These are phyloP conservation scores for Mycena kentingensis DNA, from an alignment of 768 basidiomycete genomes.

Conservation along the genomic window DNA sequence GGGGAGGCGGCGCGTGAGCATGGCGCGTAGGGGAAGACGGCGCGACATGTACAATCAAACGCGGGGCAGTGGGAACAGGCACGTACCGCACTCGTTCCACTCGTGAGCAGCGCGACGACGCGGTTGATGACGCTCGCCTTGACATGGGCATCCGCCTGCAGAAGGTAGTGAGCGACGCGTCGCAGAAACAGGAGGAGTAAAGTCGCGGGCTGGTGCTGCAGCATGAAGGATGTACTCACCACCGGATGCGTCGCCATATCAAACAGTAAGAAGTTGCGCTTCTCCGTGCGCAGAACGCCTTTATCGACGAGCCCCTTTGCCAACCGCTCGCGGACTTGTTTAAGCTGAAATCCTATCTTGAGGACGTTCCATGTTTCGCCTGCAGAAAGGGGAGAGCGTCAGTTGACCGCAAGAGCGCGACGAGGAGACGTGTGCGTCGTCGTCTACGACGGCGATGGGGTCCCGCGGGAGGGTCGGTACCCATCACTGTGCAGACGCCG, in stretches of 20 bases:
- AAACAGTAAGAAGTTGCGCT: conserved; percentile 97
- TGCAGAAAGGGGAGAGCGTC: conserved; percentile 32
- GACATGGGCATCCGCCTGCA: conserved; percentile 14
- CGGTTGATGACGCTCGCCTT: conserved; percentile 17
- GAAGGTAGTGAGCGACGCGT: neutral
- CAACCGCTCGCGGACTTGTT: conserved; percentile 14
- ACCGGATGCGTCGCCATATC: conserved; percentile 99
- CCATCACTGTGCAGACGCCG: too few species aligned
- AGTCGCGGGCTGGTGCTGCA: too few species aligned
- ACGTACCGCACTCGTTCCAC: conserved; percentile 11
- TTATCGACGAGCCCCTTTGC: conserved; percentile 79
- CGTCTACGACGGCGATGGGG: neutral
- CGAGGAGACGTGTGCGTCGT: neutral
- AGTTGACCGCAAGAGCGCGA: neutral
- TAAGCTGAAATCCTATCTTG: conserved; percentile 97
- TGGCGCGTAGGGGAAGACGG: neutral
- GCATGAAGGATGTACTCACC: too few species aligned
- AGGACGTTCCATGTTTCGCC: conserved; percentile 99
- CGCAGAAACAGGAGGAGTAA: too few species aligned
- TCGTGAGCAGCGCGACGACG: conserved; percentile 10
- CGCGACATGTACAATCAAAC: neutral
- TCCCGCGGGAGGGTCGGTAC: neutral
- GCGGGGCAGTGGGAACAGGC: neutral
- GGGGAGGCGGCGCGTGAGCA: neutral
- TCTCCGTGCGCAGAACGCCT: conserved; percentile 97